phyloP scores from a whole-genome alignment of 1,139 yeast species.

The Suhomyces wounanorum region DNA sequence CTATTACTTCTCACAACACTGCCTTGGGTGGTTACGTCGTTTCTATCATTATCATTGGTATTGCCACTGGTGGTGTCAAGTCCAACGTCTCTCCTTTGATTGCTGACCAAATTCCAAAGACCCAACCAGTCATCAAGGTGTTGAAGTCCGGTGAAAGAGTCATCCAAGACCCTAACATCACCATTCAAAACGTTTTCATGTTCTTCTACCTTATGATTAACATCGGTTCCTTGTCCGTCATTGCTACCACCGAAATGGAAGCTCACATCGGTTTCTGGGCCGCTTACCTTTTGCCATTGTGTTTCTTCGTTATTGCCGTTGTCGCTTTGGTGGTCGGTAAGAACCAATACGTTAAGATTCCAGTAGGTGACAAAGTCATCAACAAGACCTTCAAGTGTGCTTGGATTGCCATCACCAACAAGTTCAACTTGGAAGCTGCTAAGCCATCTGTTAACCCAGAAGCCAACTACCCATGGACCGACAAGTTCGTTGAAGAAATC shows the following conservation, averaged over 20 bases:
- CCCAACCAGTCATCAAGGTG: slow-evolving; percentile 25
- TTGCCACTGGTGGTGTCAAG: slow-evolving; percentile 84
- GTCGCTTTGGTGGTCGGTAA: slow-evolving; percentile 56
- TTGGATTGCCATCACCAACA: slow-evolving; percentile 49
- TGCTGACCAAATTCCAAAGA: slow-evolving; percentile 64
- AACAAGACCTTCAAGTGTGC: slow-evolving; percentile 55
- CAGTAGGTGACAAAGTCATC: slow-evolving; percentile 65
- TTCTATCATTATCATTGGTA: slow-evolving; percentile 67
- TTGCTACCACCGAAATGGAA: slow-evolving; percentile 31
- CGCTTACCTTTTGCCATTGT: slow-evolving; percentile 55
- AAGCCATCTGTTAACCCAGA: slow-evolving; percentile 54
- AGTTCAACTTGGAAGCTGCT: slow-evolving; percentile 54
- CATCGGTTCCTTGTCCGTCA: slow-evolving; percentile 27
- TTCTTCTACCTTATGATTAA: slow-evolving; percentile 32
- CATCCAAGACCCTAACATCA: slow-evolving; percentile 29
- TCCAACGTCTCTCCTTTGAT: slow-evolving; percentile 76
- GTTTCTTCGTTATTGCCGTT: slow-evolving; percentile 65
- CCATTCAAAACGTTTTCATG: slow-evolving; percentile 31
- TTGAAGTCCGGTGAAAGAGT: slow-evolving; percentile 29
- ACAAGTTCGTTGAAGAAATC: slow-evolving; percentile 64
- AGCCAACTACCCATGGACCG: slow-evolving; percentile 54
- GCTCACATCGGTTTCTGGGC: slow-evolving; percentile 31
- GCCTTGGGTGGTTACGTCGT: slow-evolving; percentile 56
- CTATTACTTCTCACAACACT: slow-evolving; percentile 51
- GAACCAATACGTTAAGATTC: slow-evolving; percentile 57